Percentiles rank a stretch among this genome's conserved stretches.
Conservation (phyloP, 306 rosid species). For the Sesbania bispinosa region DNA sequence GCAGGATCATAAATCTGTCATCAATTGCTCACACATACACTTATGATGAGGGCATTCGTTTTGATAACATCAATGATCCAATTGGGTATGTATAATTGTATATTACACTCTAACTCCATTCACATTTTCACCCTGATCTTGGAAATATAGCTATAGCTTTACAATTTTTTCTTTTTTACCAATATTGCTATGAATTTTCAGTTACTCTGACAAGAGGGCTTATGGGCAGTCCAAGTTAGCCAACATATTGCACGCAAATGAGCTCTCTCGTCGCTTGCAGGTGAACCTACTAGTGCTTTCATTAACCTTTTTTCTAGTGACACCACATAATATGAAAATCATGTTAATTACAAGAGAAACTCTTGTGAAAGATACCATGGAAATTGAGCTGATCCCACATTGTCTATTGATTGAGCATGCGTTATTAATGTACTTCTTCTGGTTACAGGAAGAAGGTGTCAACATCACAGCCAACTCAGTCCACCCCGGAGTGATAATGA, state of each 20-base stretch:
- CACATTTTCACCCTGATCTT: neutral
- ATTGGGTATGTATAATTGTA: slow-evolving; percentile 34
- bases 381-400: no score
- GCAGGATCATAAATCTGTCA: slow-evolving; percentile 84
- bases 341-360: neutral
- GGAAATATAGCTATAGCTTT: neutral
- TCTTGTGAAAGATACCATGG: no score
- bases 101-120: neutral
- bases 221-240: slow-evolving; percentile 95
- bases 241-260: slow-evolving; percentile 73
- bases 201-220: slow-evolving; percentile 83
- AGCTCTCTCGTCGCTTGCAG: slow-evolving; percentile 70
- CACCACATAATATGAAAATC: neutral
- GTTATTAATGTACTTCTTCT: neutral
- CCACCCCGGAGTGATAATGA: slow-evolving; percentile 91
- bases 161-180: neutral
- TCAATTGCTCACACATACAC: slow-evolving; percentile 80
- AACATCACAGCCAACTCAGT: slow-evolving; percentile 77
- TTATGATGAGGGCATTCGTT: slow-evolving; percentile 55
- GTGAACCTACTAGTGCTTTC: slow-evolving; percentile 32
- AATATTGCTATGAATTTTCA: slow-evolving; percentile 15
- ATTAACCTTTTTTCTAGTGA: neutral
- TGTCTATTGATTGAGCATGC: no score
- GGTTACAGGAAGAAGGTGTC: slow-evolving; percentile 70
- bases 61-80: slow-evolving; percentile 61